These are phyloP conservation scores for Verticillium longisporum DNA, from an alignment of 2,329 filamentous ascomycete genomes.

Conservation along the genomic window DNA sequence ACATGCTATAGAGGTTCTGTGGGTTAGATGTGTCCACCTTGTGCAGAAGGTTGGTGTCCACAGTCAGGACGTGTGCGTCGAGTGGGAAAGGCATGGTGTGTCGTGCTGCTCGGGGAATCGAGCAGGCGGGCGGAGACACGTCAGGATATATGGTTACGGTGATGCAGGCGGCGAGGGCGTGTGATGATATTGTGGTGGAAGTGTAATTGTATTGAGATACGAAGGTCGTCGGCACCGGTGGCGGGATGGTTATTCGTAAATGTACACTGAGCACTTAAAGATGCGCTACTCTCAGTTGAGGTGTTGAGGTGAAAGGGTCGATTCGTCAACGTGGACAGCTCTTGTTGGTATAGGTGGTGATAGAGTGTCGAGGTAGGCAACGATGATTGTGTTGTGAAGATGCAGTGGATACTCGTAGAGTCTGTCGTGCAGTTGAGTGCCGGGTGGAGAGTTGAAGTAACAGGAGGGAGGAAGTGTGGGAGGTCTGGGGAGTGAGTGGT, in stretches of 20 bases:
- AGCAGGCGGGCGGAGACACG: neutral
- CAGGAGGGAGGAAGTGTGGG: conserved; percentile 8
- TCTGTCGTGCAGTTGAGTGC: neutral
- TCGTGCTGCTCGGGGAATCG: conserved; percentile 22
- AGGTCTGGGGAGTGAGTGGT: conserved; percentile 12
- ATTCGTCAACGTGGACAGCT: neutral
- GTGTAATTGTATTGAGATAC: neutral
- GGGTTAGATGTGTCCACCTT: conserved; percentile 91
- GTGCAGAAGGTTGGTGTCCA: conserved; percentile 87
- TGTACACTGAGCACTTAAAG: neutral
- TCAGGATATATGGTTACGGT: conserved; percentile 14
- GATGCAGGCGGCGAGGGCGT: conserved; percentile 12
- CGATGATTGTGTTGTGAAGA: neutral
- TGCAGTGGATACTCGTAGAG: neutral
- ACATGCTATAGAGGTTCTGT: conserved; percentile 93
- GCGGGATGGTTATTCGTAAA: neutral
- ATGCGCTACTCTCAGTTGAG: neutral
- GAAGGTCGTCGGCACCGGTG: neutral
- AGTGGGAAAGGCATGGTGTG: conserved; percentile 73
- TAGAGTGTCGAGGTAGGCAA: neutral
- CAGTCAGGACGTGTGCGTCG: conserved; percentile 79
- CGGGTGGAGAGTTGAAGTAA: conserved; percentile 12
- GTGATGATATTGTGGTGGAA: neutral
- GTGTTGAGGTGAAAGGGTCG: neutral
- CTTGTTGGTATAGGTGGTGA: neutral